Evolutionary conservation across 441 rosid genomes (phyloP).

Genomic region (Croton setiger): DNA sequence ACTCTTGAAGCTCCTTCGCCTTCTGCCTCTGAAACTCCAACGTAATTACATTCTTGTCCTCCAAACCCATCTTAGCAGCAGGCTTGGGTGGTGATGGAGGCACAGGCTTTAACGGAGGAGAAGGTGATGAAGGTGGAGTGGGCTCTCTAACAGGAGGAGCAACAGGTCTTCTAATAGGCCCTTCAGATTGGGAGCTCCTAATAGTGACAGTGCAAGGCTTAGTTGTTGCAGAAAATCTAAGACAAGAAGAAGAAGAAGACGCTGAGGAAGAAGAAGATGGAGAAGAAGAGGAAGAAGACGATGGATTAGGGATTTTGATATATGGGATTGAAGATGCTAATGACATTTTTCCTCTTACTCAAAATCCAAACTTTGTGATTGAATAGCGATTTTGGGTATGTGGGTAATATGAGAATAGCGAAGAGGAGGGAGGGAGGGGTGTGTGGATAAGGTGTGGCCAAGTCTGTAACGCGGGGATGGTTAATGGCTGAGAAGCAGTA

Average conservation of each 20-base stretch:
- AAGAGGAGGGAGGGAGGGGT: conserved; percentile 15
- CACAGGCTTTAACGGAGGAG: conserved; percentile 34
- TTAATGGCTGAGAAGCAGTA: not conserved
- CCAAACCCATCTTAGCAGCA: conserved; percentile 25
- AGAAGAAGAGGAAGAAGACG: conserved; percentile 31
- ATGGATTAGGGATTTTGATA: conserved; percentile 53
- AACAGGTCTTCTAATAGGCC: conserved; percentile 74
- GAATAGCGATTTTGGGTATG: not conserved
- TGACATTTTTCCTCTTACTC: conserved; percentile 40
- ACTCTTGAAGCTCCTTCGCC: conserved; percentile 84
- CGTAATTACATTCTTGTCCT: conserved; percentile 44
- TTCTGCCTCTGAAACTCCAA: conserved; percentile 85
- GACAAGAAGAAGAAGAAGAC: conserved; percentile 26
- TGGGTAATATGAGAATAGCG: conserved; percentile 8
- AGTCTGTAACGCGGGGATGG: conserved; percentile 26
- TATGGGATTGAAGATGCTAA: conserved; percentile 59
- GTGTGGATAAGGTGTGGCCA: conserved; percentile 68
- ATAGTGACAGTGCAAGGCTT: conserved; percentile 46
- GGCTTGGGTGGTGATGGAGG: conserved; percentile 40
- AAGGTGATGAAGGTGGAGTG: conserved; percentile 24
- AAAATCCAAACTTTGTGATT: not conserved
- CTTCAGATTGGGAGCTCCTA: conserved; percentile 70
- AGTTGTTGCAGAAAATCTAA: conserved; percentile 34
- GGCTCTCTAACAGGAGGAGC: conserved; percentile 20
- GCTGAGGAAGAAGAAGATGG: conserved; percentile 35